A percentile compares a stretch with the other conserved stretches of the same genome.
Evolutionary conservation across 2,329 filamentous ascomycete genomes (phyloP).

Genomic region (Microsporum ferrugineum): DNA sequence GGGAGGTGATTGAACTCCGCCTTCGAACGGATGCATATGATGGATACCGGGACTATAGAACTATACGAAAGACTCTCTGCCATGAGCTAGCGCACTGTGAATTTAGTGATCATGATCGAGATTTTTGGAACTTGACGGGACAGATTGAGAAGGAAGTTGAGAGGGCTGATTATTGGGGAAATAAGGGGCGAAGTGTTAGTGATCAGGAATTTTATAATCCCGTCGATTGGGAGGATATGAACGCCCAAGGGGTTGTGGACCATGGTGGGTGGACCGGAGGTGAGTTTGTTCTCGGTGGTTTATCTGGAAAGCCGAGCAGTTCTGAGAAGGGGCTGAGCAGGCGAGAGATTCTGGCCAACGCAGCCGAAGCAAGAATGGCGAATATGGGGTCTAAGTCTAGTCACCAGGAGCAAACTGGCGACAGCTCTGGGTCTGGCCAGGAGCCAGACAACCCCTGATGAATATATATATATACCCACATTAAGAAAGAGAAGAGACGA

Average conservation of each 20-base stretch:
- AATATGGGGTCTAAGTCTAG: slow-evolving; percentile 18
- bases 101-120: slow-evolving; percentile 65
- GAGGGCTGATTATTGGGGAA: slow-evolving; percentile 69
- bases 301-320: slow-evolving; percentile 28
- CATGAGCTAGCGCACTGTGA: slow-evolving; percentile 95
- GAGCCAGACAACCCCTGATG: not conserved
- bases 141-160: slow-evolving; percentile 82
- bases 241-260: slow-evolving; percentile 45
- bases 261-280: slow-evolving; percentile 69
- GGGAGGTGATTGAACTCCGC: slow-evolving; percentile 81
- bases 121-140: slow-evolving; percentile 83
- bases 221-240: slow-evolving; percentile 42
- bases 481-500: not conserved
- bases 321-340: slow-evolving; percentile 41
- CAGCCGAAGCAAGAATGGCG: slow-evolving; percentile 56
- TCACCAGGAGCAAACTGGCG: not conserved
- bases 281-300: slow-evolving; percentile 59
- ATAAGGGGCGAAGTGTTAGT: slow-evolving; percentile 54
- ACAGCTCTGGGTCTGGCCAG: not conserved
- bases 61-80: slow-evolving; percentile 81
- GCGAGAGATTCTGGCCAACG: slow-evolving; percentile 62
- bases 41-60: slow-evolving; percentile 85
- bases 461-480: not conserved
- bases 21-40: slow-evolving; percentile 89
- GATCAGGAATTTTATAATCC: slow-evolving; percentile 49